Percentiles rank a stretch among this genome's conserved stretches.
phyloP scores from a whole-genome alignment of 805 yeast species.

The Suhomyces sp. region DNA sequence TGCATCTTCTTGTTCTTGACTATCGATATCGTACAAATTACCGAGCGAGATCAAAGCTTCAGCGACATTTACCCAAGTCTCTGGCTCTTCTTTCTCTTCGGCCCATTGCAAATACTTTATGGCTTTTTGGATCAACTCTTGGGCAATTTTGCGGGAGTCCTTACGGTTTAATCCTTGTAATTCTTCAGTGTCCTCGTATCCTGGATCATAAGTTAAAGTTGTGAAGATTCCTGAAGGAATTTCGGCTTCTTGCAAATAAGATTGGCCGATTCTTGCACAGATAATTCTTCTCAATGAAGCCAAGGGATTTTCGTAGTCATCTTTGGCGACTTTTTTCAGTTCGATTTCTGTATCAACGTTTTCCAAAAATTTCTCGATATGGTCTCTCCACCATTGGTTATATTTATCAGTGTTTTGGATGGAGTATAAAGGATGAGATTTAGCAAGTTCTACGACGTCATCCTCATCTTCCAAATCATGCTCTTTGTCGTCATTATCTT shows the following conservation, averaged over 20 bases:
- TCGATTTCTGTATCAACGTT: slow-evolving; percentile 23
- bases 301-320: slow-evolving; percentile 11
- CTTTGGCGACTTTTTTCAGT: slow-evolving; percentile 2
- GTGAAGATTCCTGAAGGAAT: slow-evolving; percentile 54
- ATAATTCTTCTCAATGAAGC: slow-evolving; percentile 35
- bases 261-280: slow-evolving; percentile 56
- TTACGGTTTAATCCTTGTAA: slow-evolving; percentile 34
- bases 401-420: slow-evolving; percentile 41
- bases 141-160: slow-evolving; percentile 50
- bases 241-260: slow-evolving; percentile 64
- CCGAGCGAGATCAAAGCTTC: slow-evolving; percentile 83
- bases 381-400: slow-evolving; percentile 56
- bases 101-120: slow-evolving; percentile 55
- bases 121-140: slow-evolving; percentile 49
- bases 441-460: slow-evolving; percentile 31
- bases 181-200: slow-evolving; percentile 29
- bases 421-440: slow-evolving; percentile 55
- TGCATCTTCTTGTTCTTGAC: slow-evolving; percentile 61
- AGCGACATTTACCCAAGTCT: slow-evolving; percentile 78
- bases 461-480: slow-evolving; percentile 11
- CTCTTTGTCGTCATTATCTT: slow-evolving; percentile 32
- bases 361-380: slow-evolving; percentile 32
- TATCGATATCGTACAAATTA: slow-evolving; percentile 63
- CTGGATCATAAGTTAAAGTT: slow-evolving; percentile 57
- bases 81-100: slow-evolving; percentile 70